phyloP scores from a whole-genome alignment of 169 alveolate species.

The Besnoitia besnoiti region DNA sequence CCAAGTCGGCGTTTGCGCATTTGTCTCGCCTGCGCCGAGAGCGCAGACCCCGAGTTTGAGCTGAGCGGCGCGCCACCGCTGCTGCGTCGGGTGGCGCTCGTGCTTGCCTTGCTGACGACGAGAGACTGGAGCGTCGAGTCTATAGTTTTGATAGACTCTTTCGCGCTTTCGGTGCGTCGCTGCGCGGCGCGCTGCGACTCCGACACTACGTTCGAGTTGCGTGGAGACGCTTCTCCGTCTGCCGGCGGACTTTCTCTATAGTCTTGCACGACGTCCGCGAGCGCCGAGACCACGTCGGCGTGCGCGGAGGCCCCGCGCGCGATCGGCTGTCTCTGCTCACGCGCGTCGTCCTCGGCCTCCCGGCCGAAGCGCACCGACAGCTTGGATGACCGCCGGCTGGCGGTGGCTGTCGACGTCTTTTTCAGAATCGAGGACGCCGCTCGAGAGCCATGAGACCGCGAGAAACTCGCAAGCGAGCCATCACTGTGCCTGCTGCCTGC shows the following conservation, averaged over 20 bases:
- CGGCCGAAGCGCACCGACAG: conserved; percentile 18
- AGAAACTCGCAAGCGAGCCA: background rate
- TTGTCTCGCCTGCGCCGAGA: background rate
- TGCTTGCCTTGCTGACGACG: background rate
- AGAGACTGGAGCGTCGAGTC: background rate
- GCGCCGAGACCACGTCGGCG: background rate
- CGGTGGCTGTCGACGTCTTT: background rate
- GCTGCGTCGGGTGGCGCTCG: background rate
- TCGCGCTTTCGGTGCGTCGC: background rate
- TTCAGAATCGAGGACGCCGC: background rate
- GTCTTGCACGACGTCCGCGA: background rate
- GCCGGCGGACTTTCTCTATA: background rate
- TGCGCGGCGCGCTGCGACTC: background rate
- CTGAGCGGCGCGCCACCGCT: background rate
- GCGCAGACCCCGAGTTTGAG: background rate
- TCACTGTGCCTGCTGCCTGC: background rate
- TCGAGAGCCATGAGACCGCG: background rate
- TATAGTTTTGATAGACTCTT: background rate
- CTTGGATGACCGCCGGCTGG: background rate
- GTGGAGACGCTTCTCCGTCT: background rate
- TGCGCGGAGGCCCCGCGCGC: background rate
- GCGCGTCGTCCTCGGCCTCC: background rate
- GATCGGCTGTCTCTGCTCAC: background rate
- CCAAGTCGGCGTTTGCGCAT: background rate
- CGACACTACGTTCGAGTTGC: background rate